phyloP scores from a whole-genome alignment of 1,284 basidiomycete species.

The Chiua sp. region DNA sequence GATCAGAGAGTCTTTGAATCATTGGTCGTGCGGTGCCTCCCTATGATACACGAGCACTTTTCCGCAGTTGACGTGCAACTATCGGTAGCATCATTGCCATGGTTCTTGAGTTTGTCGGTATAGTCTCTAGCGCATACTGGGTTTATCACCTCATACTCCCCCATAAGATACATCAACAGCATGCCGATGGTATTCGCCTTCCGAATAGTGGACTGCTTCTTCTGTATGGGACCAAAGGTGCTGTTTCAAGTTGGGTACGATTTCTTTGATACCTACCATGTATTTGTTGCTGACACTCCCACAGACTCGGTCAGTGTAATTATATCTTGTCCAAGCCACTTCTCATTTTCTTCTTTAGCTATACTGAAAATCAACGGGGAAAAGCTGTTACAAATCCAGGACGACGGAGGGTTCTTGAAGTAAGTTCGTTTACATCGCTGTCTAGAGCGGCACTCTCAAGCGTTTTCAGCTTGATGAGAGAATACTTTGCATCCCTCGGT shows the following conservation, averaged over 20 bases:
- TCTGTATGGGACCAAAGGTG: constrained; percentile 99
- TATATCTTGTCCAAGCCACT: neutral
- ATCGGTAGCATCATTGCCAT: constrained; percentile 96
- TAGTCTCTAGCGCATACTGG: neutral
- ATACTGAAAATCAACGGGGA: constrained; percentile 99
- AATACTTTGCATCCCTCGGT: constrained; percentile 93
- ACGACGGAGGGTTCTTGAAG: constrained; percentile 98
- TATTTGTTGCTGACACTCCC: constrained; percentile 18
- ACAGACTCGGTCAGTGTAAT: constrained; percentile 50
- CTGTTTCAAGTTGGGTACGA: constrained; percentile 95
- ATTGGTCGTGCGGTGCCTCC: constrained; percentile 89
- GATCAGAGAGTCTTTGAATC: constrained; percentile 99
- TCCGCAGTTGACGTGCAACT: constrained; percentile 93
- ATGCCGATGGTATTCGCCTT: constrained; percentile 99
- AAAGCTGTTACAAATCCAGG: constrained; percentile 91
- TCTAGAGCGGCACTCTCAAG: neutral
- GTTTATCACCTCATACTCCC: constrained; percentile 8
- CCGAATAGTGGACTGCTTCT: constrained; percentile 98
- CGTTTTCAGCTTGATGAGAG: constrained; percentile 79
- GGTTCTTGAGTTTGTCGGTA: constrained; percentile 92
- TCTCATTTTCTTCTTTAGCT: constrained; percentile 51
- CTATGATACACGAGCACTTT: constrained; percentile 96
- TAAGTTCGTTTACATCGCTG: constrained; percentile 39
- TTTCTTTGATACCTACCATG: neutral
- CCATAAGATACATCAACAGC: constrained; percentile 89